Percentiles rank a stretch among this genome's conserved stretches.
Evolutionary conservation across 345 rosid genomes (phyloP).

Genomic region (thale cress (Arabidopsis thaliana)): TAIR10.1 NC_003071.7:15005001-15005500

Average conservation of each 20-base stretch:
- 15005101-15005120: not conserved
- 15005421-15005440: constrained; percentile 88
- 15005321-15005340: constrained; percentile 63
- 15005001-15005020: constrained; percentile 9
- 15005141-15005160: constrained; percentile 18
- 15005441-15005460: constrained; percentile 99
- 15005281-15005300: constrained; percentile 35
- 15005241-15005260: constrained; percentile 25
- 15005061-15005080: constrained; percentile 43
- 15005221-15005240: constrained; percentile 17
- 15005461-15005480: constrained; percentile 84
- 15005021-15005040: constrained; percentile 34
- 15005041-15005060: constrained; percentile 20
- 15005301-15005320: constrained; percentile 37
- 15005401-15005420: constrained; percentile 96
- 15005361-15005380: constrained; percentile 99
- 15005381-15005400: constrained; percentile 92
- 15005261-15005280: not conserved
- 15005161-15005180: not conserved
- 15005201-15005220: constrained; percentile 29
- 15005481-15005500: constrained; percentile 82
- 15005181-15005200: not conserved
- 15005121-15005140: constrained; percentile 14
- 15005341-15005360: constrained; percentile 91
- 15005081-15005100: constrained; percentile 36